These are phyloP conservation scores for Dioscorea zingiberensis DNA, from an alignment of 106 monocot genomes.

Conservation along the genomic window DNA sequence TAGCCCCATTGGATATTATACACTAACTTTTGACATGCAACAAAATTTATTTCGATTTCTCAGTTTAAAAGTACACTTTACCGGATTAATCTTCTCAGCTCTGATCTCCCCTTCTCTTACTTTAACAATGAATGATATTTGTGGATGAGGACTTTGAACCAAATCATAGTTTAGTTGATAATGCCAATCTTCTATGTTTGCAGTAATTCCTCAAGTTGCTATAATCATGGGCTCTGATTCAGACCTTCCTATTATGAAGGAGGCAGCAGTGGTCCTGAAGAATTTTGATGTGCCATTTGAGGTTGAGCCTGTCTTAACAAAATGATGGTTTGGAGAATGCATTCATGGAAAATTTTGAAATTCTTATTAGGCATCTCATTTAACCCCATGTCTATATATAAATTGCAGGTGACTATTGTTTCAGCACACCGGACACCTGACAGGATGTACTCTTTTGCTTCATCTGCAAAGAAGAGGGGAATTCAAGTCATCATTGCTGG, in stretches of 20 bases:
- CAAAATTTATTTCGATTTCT: too few species aligned
- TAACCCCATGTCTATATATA: background rate
- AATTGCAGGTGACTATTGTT: conserved; percentile 80
- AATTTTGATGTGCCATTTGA: conserved; percentile 75
- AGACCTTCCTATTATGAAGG: conserved; percentile 95
- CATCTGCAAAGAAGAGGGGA: conserved; percentile 75
- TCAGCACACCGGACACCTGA: conserved; percentile 96
- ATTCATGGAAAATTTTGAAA: background rate
- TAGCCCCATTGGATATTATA: too few species aligned
- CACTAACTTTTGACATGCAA: too few species aligned
- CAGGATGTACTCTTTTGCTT: conserved; percentile 89
- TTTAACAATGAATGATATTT: too few species aligned
- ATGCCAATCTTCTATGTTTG: too few species aligned
- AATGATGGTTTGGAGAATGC: too few species aligned
- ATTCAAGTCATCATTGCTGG: conserved; percentile 88
- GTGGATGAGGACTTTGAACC: too few species aligned
- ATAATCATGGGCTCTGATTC: conserved; percentile 99
- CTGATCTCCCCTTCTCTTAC: too few species aligned
- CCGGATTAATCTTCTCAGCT: too few species aligned
- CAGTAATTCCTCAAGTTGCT: conserved; percentile 59
- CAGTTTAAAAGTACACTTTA: too few species aligned
- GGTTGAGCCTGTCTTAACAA: conserved; percentile 26
- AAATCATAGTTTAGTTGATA: too few species aligned
- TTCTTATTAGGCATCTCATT: background rate
- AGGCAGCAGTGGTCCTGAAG: conserved; percentile 68